Evolutionary conservation across 164 flowering plant genomes (phyloP), one percentile per base, ranked within the genome.

Genomic region (Vitis cinerea): DNA sequence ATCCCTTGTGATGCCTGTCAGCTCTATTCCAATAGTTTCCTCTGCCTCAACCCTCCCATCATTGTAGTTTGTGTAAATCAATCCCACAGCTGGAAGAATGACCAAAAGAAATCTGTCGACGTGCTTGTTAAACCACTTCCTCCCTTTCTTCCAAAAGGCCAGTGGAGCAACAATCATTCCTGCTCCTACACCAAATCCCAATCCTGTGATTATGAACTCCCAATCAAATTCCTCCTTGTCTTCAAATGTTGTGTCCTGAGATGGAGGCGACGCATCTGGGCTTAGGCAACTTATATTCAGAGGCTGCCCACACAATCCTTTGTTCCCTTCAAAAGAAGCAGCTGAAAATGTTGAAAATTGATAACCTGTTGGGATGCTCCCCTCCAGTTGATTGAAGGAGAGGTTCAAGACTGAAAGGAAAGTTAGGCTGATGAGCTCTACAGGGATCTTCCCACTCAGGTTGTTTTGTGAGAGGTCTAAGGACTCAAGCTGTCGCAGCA

Each of bases 261-360:
- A 19, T 1, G 23, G 23, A 19, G 23, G 23, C 23, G 1, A 19
- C 23, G 23, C 23, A 19, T 19, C 23, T 19, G 23, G 23, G 23
- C 23, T 19, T 19, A 1, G 23, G 23, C 23, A 19, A 23, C 1
- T 1, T 23, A 23, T 23, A 23, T 23, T 23, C 23, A 23, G 23
- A 23, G 23, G 23, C 23, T 9, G 13, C 8, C 90, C 90, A 50
- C 86, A 87, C n/a, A 87, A 53, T 64, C 83, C 83, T 30, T 8
- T 6, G 16, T 85, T 87, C 3, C 82, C 87, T 31, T 31, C 44
- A 31, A 3, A 31, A 31, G 44, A 31, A 31, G 2, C 6, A 0
- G 4, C 3, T 31, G 44, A 3, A 31, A 31, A 31, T 31, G 44
- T 31, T 31, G 44, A 3, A 31, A 6, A 17, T 31, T 31, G 44